A percentile compares a stretch with the other conserved stretches of the same genome.
Conservation (phyloP, 495 filamentous ascomycete species). For the Hypoxylon fuscum region DNA sequence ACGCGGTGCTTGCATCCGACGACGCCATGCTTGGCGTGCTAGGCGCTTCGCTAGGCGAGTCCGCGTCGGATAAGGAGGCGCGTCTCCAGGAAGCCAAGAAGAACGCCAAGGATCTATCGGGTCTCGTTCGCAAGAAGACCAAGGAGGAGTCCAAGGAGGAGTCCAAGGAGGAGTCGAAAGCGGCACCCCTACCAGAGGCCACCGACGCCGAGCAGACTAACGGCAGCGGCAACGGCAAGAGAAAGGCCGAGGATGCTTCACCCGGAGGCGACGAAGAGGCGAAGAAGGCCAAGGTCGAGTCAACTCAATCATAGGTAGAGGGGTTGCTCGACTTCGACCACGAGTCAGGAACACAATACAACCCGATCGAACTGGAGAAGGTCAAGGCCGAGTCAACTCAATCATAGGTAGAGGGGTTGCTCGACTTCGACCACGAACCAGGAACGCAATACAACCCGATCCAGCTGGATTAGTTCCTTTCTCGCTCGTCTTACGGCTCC, state of each 20-base stretch:
- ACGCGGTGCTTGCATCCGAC: slow-evolving; percentile 58
- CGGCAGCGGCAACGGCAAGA: slow-evolving; percentile 54
- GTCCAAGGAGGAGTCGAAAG: slow-evolving; percentile 49
- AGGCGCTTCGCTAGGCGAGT: slow-evolving; percentile 75
- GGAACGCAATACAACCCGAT: too few relatives aligned
- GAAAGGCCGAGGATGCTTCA: slow-evolving; percentile 57
- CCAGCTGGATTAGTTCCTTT: too few relatives aligned
- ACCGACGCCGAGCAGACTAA: slow-evolving; percentile 43
- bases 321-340: too few relatives aligned
- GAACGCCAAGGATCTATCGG: slow-evolving; percentile 83
- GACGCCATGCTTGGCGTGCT: slow-evolving; percentile 70
- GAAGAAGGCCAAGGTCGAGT: slow-evolving; percentile 50
- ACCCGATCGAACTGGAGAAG: too few relatives aligned
- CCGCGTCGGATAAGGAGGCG: slow-evolving; percentile 67
- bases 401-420: slow-evolving; percentile 10
- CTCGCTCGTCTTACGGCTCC: too few relatives aligned
- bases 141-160: slow-evolving; percentile 48
- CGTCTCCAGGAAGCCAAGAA: slow-evolving; percentile 80
- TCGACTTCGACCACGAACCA: too few relatives aligned
- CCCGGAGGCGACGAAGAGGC: slow-evolving; percentile 48
- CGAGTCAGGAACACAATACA: too few relatives aligned
- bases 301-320: slow-evolving; percentile 11
- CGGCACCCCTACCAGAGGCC: too few relatives aligned
- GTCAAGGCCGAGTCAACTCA: slow-evolving; percentile 38
- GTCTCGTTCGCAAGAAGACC: slow-evolving; percentile 83